Evolutionary conservation across 192 early-diverging fungal genomes (phyloP), one percentile per base, ranked within the genome.

Genomic region (Gonapodya prolifera): DNA sequence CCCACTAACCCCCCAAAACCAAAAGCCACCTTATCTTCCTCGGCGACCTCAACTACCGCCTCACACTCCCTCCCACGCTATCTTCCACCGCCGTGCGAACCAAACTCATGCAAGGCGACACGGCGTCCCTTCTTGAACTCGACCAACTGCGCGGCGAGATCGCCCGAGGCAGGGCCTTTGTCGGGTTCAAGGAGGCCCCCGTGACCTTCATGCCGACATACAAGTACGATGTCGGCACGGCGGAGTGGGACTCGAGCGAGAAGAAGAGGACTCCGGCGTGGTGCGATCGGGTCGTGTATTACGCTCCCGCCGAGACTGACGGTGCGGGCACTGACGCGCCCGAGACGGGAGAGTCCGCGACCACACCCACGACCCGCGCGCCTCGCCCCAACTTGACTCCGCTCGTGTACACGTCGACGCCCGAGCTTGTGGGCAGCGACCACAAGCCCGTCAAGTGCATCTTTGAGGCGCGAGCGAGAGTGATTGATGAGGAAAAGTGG

Each of bases 21-120:
- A 34, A 34, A 34, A 36, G 91, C 76, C 90, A 93, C 81, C 83
- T 94, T 30, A 86, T 99, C 69, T 99, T 94, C 92, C 81, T 96
- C 18, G 97, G 97, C 32, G 97, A 99, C 81, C 80, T 99, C 75
- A 99, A 99, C 81, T 98, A 99, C 83, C 89, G 97, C 1, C 83
- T 99, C 34, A 83, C 84, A 1, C 77, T 95, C 0, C 81, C 89
- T 1, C 87, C 93, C 36, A 90, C 71, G 8, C 18, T 73, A 8
- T 2, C 8, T 8, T 73, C 71, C 18, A 30, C 71, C 31, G 45
- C 8, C 45, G 29, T 73, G 13, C 16, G 90, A 76, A 77, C 78
- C 1, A 45, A 84, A 0, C 35, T 95, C 0, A 85, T 82, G 17
- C 82, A 84, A 17, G 84, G 87, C 1, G 81, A 95, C 35, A 80